These are phyloP conservation scores for Nakaseomyces uthaithaninus DNA, from an alignment of 1,139 yeast genomes.

Conservation along the genomic window DNA sequence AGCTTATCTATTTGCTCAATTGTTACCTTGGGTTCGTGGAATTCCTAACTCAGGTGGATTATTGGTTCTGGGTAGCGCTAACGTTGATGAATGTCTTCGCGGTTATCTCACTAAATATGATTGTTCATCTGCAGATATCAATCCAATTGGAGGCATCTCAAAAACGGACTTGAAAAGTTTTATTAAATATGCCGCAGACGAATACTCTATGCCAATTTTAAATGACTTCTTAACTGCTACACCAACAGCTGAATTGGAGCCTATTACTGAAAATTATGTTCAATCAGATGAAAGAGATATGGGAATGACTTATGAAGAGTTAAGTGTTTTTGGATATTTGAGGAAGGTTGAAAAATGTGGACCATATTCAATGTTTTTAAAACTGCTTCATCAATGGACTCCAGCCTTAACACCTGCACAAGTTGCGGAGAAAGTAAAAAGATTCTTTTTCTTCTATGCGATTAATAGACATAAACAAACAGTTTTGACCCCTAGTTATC, in stretches of 20 bases:
- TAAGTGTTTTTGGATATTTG: slow-evolving; percentile 82
- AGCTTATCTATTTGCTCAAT: slow-evolving; percentile 85
- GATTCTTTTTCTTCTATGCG: slow-evolving; percentile 88
- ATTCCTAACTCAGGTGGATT: slow-evolving; percentile 53
- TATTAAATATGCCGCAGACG: slow-evolving; percentile 65
- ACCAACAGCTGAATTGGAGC: slow-evolving; percentile 97
- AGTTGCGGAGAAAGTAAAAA: slow-evolving; percentile 85
- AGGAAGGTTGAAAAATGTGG: slow-evolving; percentile 93
- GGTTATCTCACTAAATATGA: slow-evolving; percentile 96
- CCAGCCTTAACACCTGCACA: slow-evolving; percentile 72
- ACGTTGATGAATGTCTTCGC: slow-evolving; percentile 93
- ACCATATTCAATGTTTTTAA: slow-evolving; percentile 88
- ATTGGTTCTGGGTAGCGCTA: slow-evolving; percentile 88
- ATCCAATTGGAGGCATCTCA: slow-evolving; percentile 96
- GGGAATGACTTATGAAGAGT: slow-evolving; percentile 97
- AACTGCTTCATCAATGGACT: slow-evolving; percentile 86
- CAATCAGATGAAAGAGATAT: slow-evolving; percentile 95
- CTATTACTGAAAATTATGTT: slow-evolving; percentile 81
- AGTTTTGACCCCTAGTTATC: slow-evolving; percentile 90
- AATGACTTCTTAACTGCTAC: slow-evolving; percentile 76
- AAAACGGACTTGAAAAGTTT: slow-evolving; percentile 84
- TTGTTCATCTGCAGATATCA: slow-evolving; percentile 92
- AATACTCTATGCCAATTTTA: slow-evolving; percentile 69
- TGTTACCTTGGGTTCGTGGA: slow-evolving; percentile 89
- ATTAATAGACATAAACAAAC: slow-evolving; percentile 96